Evolutionary conservation across 768 basidiomycete species (phyloP).

Genomic region (Imleria badia): DNA sequence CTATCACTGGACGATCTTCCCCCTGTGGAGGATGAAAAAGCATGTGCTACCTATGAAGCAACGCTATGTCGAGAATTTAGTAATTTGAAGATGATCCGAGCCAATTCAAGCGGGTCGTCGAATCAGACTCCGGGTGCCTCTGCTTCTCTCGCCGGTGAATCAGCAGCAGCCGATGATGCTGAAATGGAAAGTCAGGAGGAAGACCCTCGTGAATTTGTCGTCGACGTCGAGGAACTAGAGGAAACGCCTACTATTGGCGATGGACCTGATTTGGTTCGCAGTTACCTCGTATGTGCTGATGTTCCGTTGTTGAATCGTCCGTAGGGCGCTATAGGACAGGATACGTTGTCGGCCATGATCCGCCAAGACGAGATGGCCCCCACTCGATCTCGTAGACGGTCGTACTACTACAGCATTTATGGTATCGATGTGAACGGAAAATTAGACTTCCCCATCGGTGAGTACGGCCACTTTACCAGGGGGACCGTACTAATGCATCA

Average conservation of each 20-base stretch:
- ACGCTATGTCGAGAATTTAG: conserved; percentile 56
- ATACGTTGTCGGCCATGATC: conserved; percentile 72
- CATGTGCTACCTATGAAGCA: conserved; percentile 45
- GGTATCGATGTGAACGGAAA: conserved; percentile 46
- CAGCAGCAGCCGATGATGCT: conserved; percentile 6
- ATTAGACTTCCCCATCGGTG: conserved; percentile 60
- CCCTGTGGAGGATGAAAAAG: conserved; percentile 47
- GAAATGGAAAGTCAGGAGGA: conserved; percentile 14
- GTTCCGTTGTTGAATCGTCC: conserved; percentile 8
- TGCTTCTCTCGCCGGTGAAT: conserved; percentile 9
- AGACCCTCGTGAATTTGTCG: conserved; percentile 17
- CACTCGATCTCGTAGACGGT: conserved; percentile 54
- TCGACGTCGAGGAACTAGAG: conserved; percentile 19
- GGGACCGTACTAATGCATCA: background rate
- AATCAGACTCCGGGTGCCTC: conserved; percentile 4
- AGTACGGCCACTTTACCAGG: background rate
- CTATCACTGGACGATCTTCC: conserved; percentile 58
- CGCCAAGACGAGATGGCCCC: conserved; percentile 68
- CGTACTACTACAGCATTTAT: conserved; percentile 44
- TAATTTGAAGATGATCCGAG: conserved; percentile 30
- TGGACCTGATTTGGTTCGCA: conserved; percentile 28
- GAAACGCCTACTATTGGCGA: conserved; percentile 8
- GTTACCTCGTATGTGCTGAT: background rate
- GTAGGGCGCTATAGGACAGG: conserved; percentile 71
- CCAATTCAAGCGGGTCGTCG: conserved; percentile 16